These are phyloP conservation scores for Fomitopsis betulina DNA, from an alignment of 1,284 basidiomycete genomes.

Conservation along the genomic window DNA sequence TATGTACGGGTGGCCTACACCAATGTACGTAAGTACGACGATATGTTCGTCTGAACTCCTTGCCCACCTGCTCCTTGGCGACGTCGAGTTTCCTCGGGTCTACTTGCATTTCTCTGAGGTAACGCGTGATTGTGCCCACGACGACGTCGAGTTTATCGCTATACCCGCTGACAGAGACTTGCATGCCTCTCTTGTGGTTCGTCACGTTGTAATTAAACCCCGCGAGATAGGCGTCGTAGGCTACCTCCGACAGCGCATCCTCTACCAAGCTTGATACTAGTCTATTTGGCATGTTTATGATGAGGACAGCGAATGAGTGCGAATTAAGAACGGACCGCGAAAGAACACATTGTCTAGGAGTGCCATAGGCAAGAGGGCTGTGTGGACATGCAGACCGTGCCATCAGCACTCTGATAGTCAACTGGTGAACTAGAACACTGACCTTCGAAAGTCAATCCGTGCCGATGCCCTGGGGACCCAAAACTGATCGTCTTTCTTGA, in stretches of 20 bases:
- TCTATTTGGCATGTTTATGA: constrained; percentile 41
- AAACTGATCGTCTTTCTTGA: constrained; percentile 30
- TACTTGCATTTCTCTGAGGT: constrained; percentile 16
- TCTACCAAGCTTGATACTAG: constrained; percentile 27
- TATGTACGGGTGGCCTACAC: constrained; percentile 20
- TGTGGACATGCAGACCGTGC: background rate
- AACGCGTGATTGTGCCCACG: constrained; percentile 31
- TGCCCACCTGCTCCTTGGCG: constrained; percentile 23
- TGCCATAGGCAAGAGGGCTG: constrained; percentile 23
- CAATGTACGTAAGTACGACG: background rate
- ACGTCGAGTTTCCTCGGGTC: constrained; percentile 21
- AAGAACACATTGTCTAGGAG: constrained; percentile 23
- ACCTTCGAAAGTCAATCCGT: constrained; percentile 21
- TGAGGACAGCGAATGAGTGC: background rate
- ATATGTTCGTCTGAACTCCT: background rate
- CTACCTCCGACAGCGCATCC: constrained; percentile 27
- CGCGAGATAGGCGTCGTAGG: constrained; percentile 67
- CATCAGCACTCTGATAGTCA: background rate
- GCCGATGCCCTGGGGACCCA: constrained; percentile 27
- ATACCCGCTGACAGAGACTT: constrained; percentile 52
- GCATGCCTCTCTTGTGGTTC: constrained; percentile 40
- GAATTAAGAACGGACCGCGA: constrained; percentile 15
- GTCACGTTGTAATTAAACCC: constrained; percentile 51
- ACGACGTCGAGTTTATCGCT: constrained; percentile 62
- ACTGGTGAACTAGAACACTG: background rate